These are phyloP conservation scores for Venustampulla echinocandica DNA, from an alignment of 495 filamentous ascomycete genomes.

Conservation along the genomic window DNA sequence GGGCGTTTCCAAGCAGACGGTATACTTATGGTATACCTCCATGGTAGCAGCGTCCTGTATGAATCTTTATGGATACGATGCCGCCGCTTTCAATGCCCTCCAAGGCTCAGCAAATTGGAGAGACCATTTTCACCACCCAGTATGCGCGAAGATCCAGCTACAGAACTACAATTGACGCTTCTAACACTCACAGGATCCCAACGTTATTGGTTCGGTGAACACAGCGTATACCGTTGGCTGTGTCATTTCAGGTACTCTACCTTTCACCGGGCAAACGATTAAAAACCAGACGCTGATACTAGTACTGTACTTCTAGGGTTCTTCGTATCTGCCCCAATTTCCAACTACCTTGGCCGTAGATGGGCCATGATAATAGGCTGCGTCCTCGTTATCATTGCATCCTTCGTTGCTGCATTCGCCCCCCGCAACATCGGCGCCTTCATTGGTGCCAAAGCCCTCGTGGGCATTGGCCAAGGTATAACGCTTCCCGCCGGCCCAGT, in stretches of 20 bases:
- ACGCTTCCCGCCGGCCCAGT: constrained; percentile 46
- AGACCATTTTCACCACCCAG: constrained; percentile 29
- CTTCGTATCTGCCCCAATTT: constrained; percentile 14
- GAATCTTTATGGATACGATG: constrained; percentile 57
- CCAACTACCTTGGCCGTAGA: constrained; percentile 49
- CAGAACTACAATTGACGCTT: too few species aligned
- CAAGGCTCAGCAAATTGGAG: constrained; percentile 45
- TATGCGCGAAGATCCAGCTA: too few species aligned
- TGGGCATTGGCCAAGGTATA: constrained; percentile 56
- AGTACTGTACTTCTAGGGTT: constrained; percentile 4
- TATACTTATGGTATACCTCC: too few species aligned
- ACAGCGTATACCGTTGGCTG: constrained; percentile 56
- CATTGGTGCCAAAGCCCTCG: constrained; percentile 49
- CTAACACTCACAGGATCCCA: constrained; percentile 26
- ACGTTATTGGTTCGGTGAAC: constrained; percentile 47
- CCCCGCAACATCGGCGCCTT: constrained; percentile 49
- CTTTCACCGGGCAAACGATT: constrained; percentile 48
- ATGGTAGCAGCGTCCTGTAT: constrained; percentile 51
- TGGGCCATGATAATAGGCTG: constrained; percentile 49
- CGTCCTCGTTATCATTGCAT: constrained; percentile 47
- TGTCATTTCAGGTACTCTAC: constrained; percentile 52
- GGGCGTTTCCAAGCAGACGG: too few species aligned
- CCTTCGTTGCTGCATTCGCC: constrained; percentile 52
- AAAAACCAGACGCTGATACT: constrained; percentile 16
- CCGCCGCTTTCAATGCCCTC: constrained; percentile 57